These are phyloP conservation scores for Lavandula angustifolia DNA, from an alignment of 257 asterid species.

Conservation along the genomic window DNA sequence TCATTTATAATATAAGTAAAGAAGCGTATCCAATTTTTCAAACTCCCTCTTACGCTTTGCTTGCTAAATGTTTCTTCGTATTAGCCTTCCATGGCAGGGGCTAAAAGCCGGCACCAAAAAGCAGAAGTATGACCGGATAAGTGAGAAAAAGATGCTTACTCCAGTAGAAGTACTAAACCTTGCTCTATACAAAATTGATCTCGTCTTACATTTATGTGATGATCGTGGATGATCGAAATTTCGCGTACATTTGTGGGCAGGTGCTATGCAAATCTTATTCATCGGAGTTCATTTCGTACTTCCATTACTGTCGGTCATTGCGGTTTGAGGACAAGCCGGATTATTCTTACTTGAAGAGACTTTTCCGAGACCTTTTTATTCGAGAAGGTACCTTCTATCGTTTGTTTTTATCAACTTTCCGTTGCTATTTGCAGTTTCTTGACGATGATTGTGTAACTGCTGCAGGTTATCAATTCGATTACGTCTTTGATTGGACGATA, in stretches of 20 bases:
- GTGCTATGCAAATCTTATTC: constrained; percentile 91
- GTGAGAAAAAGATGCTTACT: constrained; percentile 97
- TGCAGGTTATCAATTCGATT: constrained; percentile 90
- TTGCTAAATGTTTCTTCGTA: constrained; percentile 18
- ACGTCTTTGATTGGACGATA: constrained; percentile 92
- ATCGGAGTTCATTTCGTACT: constrained; percentile 82
- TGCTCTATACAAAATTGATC: constrained; percentile 12
- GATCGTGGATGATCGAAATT: constrained; percentile 13
- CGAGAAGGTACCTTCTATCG: constrained; percentile 65
- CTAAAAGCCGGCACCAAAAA: constrained; percentile 95
- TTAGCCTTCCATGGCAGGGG: constrained; percentile 98
- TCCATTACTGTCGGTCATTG: constrained; percentile 91
- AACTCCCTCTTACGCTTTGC: constrained; percentile 14
- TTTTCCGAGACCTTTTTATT: constrained; percentile 88
- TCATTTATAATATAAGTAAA: neutral
- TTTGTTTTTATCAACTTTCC: neutral
- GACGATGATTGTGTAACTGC: neutral
- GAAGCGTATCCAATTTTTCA: neutral
- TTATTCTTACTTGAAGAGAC: constrained; percentile 93
- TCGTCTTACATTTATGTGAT: constrained; percentile 16
- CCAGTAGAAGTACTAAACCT: constrained; percentile 71
- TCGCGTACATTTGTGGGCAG: constrained; percentile 37
- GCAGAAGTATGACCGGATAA: constrained; percentile 94
- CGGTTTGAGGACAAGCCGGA: constrained; percentile 95
- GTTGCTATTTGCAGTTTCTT: constrained; percentile 4